A percentile compares a stretch with the other conserved stretches of the same genome.
phyloP scores from a whole-genome alignment of 768 basidiomycete species.

The Termitomyces titanicus region DNA sequence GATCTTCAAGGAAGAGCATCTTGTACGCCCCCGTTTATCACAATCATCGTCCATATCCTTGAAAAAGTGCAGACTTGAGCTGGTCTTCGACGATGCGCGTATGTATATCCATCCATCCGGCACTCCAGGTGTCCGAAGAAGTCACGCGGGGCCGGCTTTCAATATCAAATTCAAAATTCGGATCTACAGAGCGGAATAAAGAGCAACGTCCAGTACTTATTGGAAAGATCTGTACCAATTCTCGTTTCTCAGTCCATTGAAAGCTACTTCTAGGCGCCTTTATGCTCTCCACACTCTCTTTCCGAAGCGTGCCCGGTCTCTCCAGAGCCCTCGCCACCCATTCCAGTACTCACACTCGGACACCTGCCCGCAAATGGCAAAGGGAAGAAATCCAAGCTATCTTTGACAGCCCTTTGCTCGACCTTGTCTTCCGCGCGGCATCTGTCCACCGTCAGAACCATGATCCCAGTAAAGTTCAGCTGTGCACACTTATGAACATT shows the following conservation, averaged over 20 bases:
- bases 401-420: slow-evolving; percentile 83
- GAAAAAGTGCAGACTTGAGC: not conserved
- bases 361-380: slow-evolving; percentile 62
- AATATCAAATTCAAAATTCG: not conserved
- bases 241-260: not conserved
- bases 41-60: not conserved
- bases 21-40: not conserved
- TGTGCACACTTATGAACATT: slow-evolving; percentile 98
- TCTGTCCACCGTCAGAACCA: slow-evolving; percentile 82
- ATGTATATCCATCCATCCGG: no score
- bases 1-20: not conserved
- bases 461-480: slow-evolving; percentile 86
- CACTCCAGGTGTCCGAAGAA: no score
- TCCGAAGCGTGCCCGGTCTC: slow-evolving; percentile 25
- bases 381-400: slow-evolving; percentile 79
- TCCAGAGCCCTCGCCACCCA: slow-evolving; percentile 63
- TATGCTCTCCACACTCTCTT: slow-evolving; percentile 37
- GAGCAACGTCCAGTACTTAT: no score
- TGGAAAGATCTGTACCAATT: no score
- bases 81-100: no score
- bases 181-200: no score
- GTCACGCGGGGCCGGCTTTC: not conserved
- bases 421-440: slow-evolving; percentile 85
- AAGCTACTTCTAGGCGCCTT: not conserved
- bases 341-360: slow-evolving; percentile 29